Evolutionary conservation across 306 rosid species (phyloP).

Genomic region (Dalbergia cochinchinensis): DNA sequence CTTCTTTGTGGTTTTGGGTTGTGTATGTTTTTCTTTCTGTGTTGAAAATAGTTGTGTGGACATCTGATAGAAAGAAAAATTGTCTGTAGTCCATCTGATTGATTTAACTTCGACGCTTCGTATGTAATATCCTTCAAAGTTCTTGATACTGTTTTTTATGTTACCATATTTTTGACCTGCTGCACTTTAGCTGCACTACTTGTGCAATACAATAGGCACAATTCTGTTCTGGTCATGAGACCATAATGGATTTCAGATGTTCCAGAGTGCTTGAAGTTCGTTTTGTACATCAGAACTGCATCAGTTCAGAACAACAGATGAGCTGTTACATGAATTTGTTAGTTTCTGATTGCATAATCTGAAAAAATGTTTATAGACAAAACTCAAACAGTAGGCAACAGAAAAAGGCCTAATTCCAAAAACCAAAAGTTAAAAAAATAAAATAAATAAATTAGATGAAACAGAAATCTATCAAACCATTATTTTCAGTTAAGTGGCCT

Average conservation of each 20-base stretch:
- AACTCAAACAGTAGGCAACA: too few species aligned
- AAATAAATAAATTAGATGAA: background rate
- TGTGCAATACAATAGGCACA: too few species aligned
- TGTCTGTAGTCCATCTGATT: background rate
- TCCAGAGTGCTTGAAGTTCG: background rate
- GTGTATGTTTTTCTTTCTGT: background rate
- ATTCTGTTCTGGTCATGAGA: background rate
- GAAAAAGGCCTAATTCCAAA: background rate
- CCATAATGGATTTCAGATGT: background rate
- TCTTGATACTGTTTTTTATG: background rate
- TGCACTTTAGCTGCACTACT: too few species aligned
- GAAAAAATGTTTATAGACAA: background rate
- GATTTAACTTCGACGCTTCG: background rate
- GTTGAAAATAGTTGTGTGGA: conserved; percentile 3
- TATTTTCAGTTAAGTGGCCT: background rate
- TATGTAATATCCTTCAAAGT: conserved; percentile 4
- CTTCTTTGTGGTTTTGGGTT: background rate
- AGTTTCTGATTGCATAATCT: background rate
- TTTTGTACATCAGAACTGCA: background rate
- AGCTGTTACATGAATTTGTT: background rate
- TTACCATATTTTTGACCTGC: too few species aligned
- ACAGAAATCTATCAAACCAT: background rate
- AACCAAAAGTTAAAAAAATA: too few species aligned
- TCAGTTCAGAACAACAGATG: background rate
- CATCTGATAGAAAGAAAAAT: background rate